A percentile compares a stretch with the other conserved stretches of the same genome.
These are phyloP conservation scores for Debaryomycetaceae sp. DNA, from an alignment of 1,139 yeast genomes.

Conservation along the genomic window DNA sequence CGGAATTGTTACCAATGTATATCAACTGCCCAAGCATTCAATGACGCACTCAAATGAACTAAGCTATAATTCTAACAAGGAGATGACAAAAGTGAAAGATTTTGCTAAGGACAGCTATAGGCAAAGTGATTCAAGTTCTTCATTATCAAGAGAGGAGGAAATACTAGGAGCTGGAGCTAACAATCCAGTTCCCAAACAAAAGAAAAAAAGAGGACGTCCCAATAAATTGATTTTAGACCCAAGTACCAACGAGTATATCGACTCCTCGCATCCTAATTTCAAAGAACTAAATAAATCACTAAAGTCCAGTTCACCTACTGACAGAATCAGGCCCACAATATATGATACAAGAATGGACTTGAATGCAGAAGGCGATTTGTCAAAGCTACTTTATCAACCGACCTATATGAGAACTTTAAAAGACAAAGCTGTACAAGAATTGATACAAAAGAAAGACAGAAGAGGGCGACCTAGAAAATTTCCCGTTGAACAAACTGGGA, in stretches of 20 bases:
- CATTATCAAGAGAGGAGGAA: neutral
- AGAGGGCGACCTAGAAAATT: conserved; percentile 53
- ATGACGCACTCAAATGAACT: neutral
- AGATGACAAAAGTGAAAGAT: neutral
- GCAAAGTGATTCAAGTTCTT: neutral
- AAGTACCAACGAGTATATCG: conserved; percentile 38
- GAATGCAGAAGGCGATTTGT: conserved; percentile 8
- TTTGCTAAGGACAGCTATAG: neutral
- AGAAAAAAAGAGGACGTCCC: conserved; percentile 46
- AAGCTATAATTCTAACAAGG: neutral
- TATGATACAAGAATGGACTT: neutral
- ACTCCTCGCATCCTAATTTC: conserved; percentile 43
- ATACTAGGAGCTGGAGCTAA: neutral
- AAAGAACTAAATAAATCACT: conserved; percentile 36
- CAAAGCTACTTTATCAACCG: conserved; percentile 26
- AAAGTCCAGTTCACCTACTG: conserved; percentile 14
- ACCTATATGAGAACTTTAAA: conserved; percentile 28
- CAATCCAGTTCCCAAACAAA: conserved; percentile 6
- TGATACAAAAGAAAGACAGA: conserved; percentile 40
- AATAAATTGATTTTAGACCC: conserved; percentile 43
- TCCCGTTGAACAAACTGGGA: conserved; percentile 48
- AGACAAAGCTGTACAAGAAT: conserved; percentile 36
- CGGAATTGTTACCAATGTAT: neutral
- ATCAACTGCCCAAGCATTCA: neutral
- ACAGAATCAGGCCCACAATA: conserved; percentile 1